phyloP scores from a whole-genome alignment of 1,139 yeast genomes.

The Taphrina deformans region DNA sequence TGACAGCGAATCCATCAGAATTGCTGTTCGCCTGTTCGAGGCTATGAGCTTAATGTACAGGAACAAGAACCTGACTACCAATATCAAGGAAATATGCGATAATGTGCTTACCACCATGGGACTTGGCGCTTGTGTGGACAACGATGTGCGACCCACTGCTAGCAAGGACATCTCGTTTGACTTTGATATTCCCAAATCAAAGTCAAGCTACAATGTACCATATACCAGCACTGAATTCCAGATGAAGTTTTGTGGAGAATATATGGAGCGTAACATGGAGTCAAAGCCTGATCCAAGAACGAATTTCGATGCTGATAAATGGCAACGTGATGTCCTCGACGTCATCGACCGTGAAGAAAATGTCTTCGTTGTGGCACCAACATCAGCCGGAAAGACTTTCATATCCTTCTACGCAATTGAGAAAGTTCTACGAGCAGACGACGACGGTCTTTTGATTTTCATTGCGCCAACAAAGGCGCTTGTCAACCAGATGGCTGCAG shows the following conservation, averaged over 20 bases:
- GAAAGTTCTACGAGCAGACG: slow-evolving; percentile 34
- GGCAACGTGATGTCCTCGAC: slow-evolving; percentile 36
- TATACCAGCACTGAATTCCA: slow-evolving; percentile 33
- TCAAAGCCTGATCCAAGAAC: slow-evolving; percentile 35
- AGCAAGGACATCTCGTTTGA: slow-evolving; percentile 30
- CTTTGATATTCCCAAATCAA: slow-evolving; percentile 33
- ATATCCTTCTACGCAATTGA: slow-evolving; percentile 36
- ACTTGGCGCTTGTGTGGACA: slow-evolving; percentile 25
- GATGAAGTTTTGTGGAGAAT: slow-evolving; percentile 33
- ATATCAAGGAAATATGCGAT: slow-evolving; percentile 31
- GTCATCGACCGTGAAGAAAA: slow-evolving; percentile 33
- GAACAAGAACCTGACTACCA: slow-evolving; percentile 24
- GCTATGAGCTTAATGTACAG: slow-evolving; percentile 28
- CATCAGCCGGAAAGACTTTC: slow-evolving; percentile 36
- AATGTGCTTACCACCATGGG: slow-evolving; percentile 29
- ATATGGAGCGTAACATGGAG: slow-evolving; percentile 36
- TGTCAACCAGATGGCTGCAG: slow-evolving; percentile 36
- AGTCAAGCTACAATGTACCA: slow-evolving; percentile 29
- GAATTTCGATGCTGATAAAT: slow-evolving; percentile 35
- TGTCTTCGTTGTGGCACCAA: slow-evolving; percentile 36
- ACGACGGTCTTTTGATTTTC: slow-evolving; percentile 33
- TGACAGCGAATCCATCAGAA: slow-evolving; percentile 21
- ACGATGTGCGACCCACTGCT: slow-evolving; percentile 18
- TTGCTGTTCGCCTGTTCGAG: slow-evolving; percentile 33
- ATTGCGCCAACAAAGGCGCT: slow-evolving; percentile 36